These are phyloP conservation scores for Lachnellula suecica DNA, from an alignment of 2,329 filamentous ascomycete species.

Conservation along the genomic window DNA sequence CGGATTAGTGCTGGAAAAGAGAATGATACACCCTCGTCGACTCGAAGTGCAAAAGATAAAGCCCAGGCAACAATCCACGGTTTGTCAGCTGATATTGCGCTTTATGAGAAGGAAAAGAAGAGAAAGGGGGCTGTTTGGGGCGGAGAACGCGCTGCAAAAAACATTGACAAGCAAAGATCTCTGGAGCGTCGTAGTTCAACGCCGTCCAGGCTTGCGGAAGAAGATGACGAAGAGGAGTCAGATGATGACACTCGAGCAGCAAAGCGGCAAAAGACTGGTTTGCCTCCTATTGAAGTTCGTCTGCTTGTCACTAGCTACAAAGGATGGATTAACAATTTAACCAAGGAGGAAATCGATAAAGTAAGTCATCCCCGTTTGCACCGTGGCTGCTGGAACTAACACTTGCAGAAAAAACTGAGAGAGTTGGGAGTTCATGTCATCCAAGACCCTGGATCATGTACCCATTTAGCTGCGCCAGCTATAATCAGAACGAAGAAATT, in stretches of 20 bases:
- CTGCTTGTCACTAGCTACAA: conserved; percentile 83
- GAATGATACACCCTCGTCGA: conserved; percentile 77
- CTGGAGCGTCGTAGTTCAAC: conserved; percentile 36
- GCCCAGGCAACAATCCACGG: conserved; percentile 76
- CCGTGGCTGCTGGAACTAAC: conserved; percentile 14
- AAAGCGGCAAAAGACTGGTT: conserved; percentile 56
- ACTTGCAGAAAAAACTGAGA: conserved; percentile 71
- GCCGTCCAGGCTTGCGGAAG: conserved; percentile 39
- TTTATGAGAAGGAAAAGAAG: conserved; percentile 94
- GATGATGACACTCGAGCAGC: conserved; percentile 49
- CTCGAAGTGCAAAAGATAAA: conserved; percentile 83
- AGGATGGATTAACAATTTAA: conserved; percentile 72
- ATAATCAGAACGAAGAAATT: conserved; percentile 94
- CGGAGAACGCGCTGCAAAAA: conserved; percentile 60
- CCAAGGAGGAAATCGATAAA: conserved; percentile 77
- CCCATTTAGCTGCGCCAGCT: conserved; percentile 83
- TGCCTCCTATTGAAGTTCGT: conserved; percentile 67
- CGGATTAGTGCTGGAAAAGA: conserved; percentile 68
- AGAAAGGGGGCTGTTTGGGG: conserved; percentile 60
- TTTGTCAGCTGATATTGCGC: conserved; percentile 78
- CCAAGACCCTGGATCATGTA: conserved; percentile 72
- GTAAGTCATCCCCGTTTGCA: conserved; percentile 47
- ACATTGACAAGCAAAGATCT: conserved; percentile 50
- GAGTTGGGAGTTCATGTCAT: conserved; percentile 80
- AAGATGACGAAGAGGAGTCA: conserved; percentile 44